Evolutionary conservation across 192 early-diverging fungal species (phyloP), one percentile per base, ranked within the genome.

Genomic region (Phycomyces nitens): DNA sequence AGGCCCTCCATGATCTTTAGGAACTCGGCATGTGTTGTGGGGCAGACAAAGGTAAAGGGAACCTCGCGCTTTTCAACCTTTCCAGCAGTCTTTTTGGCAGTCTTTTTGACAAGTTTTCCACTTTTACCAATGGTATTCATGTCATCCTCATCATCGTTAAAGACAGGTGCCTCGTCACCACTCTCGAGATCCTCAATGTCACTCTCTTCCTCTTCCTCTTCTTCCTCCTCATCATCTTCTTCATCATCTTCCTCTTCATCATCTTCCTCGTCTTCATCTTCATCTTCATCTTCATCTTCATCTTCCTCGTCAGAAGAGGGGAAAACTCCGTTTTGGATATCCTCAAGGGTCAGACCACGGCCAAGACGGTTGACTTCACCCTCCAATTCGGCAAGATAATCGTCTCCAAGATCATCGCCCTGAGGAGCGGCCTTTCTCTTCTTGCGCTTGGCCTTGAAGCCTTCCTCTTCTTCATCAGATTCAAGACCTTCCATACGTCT

Each of bases 21-120:
- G 60, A 96, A 91, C 41, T 92, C 80, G 18, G 72, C 75, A 56
- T 91, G 87, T 38, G 85, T 81, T 5, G 74, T 75, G 1, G 97
- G 97, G 27, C 92, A 93, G 0, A 79, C 65, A 69, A 96, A 97
- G 12, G 90, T 94, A 70, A 80, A 97, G 1, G 94, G 92, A 49
- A 96, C 63, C 61, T 90, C 89, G 8, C 58, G 34, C 22, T 58
- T 56, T 38, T 58, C 60, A 0, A 21, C n/a, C 26, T 3, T 18
- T 14, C 61, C 49, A 20, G 29, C 23, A 20, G 18, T 14, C 9
- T 54, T 21, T 20, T 58, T 69, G 21, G 9, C 27, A 11, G 42
- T 66, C 15, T 56, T 38, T 39, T 70, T 63, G 5, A 40, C 38
- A 5, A 63, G 40, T 20, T 56, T 41, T 1, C 74, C 66, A 34